phyloP scores from a whole-genome alignment of 2,329 filamentous ascomycete species.

The Colletotrichum tropicicola region DNA sequence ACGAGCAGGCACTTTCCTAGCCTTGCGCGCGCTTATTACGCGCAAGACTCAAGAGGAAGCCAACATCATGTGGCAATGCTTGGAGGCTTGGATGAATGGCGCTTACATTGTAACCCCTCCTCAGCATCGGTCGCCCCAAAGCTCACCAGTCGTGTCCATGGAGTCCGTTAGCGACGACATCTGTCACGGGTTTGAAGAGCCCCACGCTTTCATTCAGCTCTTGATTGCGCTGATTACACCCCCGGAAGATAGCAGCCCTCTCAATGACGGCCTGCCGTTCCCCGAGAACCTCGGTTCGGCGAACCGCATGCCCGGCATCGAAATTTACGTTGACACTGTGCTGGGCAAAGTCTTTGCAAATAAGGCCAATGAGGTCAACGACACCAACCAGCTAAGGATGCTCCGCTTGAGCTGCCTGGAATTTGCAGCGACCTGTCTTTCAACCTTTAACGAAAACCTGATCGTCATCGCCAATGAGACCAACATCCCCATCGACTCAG shows the following conservation, averaged over 20 bases:
- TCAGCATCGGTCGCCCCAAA: slow-evolving; percentile 41
- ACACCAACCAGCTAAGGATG: slow-evolving; percentile 74
- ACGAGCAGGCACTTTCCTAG: slow-evolving; percentile 84
- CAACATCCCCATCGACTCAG: slow-evolving; percentile 76
- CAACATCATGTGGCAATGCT: slow-evolving; percentile 78
- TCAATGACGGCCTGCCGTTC: slow-evolving; percentile 84
- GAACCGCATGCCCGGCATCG: slow-evolving; percentile 83
- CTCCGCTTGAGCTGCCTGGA: slow-evolving; percentile 84
- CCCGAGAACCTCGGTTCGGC: slow-evolving; percentile 83
- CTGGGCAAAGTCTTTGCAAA: slow-evolving; percentile 80
- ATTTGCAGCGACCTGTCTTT: slow-evolving; percentile 81
- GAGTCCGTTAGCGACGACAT: slow-evolving; percentile 79
- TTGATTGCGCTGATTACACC: slow-evolving; percentile 78
- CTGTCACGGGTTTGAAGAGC: slow-evolving; percentile 82
- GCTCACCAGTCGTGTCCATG: slow-evolving; percentile 51
- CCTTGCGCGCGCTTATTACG: slow-evolving; percentile 78
- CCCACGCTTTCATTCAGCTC: slow-evolving; percentile 83
- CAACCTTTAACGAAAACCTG: slow-evolving; percentile 93
- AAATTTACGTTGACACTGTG: slow-evolving; percentile 92
- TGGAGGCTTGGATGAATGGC: slow-evolving; percentile 84
- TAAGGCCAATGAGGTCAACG: slow-evolving; percentile 71
- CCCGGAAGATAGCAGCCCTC: slow-evolving; percentile 63
- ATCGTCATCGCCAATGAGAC: slow-evolving; percentile 86
- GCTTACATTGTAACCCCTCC: slow-evolving; percentile 49
- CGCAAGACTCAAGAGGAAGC: slow-evolving; percentile 75